A percentile compares a stretch with the other conserved stretches of the same genome.
Evolutionary conservation across 2,329 filamentous ascomycete species (phyloP).

Genomic region (Fusarium sp.): DNA sequence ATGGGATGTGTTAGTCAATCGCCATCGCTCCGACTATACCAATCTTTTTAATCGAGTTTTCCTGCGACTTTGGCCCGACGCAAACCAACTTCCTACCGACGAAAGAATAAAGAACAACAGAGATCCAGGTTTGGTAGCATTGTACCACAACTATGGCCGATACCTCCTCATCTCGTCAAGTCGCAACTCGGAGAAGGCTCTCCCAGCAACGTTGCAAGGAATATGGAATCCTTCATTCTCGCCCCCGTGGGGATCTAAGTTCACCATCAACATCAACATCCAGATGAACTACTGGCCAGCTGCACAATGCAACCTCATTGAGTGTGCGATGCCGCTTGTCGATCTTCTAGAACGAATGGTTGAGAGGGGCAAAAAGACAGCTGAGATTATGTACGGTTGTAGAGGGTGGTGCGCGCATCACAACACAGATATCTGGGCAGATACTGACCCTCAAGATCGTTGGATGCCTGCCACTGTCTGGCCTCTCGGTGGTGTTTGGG

Average conservation of each 20-base stretch:
- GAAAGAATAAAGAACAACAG: slow-evolving; percentile 24
- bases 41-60: slow-evolving; percentile 32
- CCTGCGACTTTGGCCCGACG: slow-evolving; percentile 43
- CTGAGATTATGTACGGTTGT: slow-evolving; percentile 57
- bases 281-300: slow-evolving; percentile 69
- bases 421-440: slow-evolving; percentile 59
- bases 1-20: slow-evolving; percentile 30
- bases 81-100: slow-evolving; percentile 43
- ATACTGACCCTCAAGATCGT: slow-evolving; percentile 56
- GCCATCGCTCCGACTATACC: slow-evolving; percentile 43
- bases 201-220: slow-evolving; percentile 56
- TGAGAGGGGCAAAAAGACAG: slow-evolving; percentile 52
- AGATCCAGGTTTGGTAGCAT: slow-evolving; percentile 49
- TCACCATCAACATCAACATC: slow-evolving; percentile 67
- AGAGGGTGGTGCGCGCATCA: slow-evolving; percentile 57
- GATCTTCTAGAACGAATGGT: slow-evolving; percentile 48
- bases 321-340: slow-evolving; percentile 60
- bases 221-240: slow-evolving; percentile 55
- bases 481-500: slow-evolving; percentile 48
- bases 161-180: slow-evolving; percentile 52
- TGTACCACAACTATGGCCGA: slow-evolving; percentile 54
- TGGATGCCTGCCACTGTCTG: slow-evolving; percentile 51
- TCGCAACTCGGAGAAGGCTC: slow-evolving; percentile 39
- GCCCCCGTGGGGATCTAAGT: slow-evolving; percentile 63
- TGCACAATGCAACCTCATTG: slow-evolving; percentile 53